phyloP scores from a whole-genome alignment of 1,284 basidiomycete species.

The Neolentinus lepideus region DNA sequence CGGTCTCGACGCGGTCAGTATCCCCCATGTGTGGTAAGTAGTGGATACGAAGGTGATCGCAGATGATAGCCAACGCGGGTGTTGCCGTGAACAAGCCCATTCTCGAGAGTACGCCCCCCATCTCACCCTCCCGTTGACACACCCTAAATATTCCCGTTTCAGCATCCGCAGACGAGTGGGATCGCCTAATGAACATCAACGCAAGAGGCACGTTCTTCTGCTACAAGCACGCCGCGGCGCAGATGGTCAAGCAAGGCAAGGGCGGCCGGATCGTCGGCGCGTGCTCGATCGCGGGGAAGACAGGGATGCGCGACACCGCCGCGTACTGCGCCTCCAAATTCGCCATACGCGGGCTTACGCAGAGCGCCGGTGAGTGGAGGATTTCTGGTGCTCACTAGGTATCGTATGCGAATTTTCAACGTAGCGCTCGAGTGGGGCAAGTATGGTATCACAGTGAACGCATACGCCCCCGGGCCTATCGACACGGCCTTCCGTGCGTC shows the following conservation, averaged over 20 bases:
- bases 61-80: constrained; percentile 21
- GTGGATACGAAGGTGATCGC: not conserved
- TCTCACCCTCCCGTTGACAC: not conserved
- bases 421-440: constrained; percentile 24
- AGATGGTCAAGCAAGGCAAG: constrained; percentile 24
- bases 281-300: constrained; percentile 13
- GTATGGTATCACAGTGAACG: constrained; percentile 25
- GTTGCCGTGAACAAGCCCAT: constrained; percentile 8
- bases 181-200: constrained; percentile 10
- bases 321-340: constrained; percentile 14
- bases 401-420: not conserved
- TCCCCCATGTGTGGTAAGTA: not conserved
- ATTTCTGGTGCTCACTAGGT: not conserved
- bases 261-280: constrained; percentile 22
- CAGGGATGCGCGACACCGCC: not conserved
- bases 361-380: constrained; percentile 10
- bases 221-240: constrained; percentile 23
- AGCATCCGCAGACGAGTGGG: constrained; percentile 12
- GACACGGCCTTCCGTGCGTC: constrained; percentile 9
- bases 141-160: not conserved
- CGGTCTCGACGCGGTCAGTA: constrained; percentile 21
- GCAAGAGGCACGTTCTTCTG: constrained; percentile 15
- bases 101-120: constrained; percentile 10
- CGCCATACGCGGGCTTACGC: constrained; percentile 15
- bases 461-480: constrained; percentile 22